A percentile compares a stretch with the other conserved stretches of the same genome.
Conservation (phyloP, 148 eudicot genomes). For the Beta vulgaris region DNA sequence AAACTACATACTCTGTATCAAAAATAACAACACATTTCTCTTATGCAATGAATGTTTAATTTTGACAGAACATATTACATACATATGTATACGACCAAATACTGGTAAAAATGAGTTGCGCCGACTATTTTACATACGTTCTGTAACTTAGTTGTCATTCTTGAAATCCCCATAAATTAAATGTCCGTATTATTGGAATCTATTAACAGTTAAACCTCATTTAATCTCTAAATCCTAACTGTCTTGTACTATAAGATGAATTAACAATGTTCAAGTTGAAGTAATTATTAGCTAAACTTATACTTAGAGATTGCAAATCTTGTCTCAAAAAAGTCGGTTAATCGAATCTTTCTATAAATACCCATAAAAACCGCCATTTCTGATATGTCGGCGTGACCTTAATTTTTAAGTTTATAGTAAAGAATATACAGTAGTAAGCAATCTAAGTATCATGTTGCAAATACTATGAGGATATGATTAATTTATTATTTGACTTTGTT, state of each 20-base stretch:
- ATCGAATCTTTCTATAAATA: constrained; percentile 29
- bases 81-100: background rate
- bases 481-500: constrained; percentile 30
- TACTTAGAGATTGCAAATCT: constrained; percentile 18
- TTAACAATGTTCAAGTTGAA: constrained; percentile 21
- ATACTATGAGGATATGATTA: background rate
- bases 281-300: constrained; percentile 17
- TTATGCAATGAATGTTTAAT: constrained; percentile 17
- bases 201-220: background rate
- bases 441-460: constrained; percentile 16
- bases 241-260: constrained; percentile 23
- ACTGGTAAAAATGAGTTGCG: constrained; percentile 18
- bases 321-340: constrained; percentile 33
- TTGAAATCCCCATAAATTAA: constrained; percentile 28
- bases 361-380: constrained; percentile 35
- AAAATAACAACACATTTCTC: background rate
- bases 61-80: constrained; percentile 5
- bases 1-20: constrained; percentile 20
- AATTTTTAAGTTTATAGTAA: background rate
- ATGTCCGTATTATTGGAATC: constrained; percentile 34
- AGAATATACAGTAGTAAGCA: constrained; percentile 7
- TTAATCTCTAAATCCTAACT: constrained; percentile 19
- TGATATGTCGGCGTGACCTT: constrained; percentile 41
- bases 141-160: constrained; percentile 56
- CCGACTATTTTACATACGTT: constrained; percentile 39